A percentile compares a stretch with the other conserved stretches of the same genome.
phyloP scores from a whole-genome alignment of 192 early-diverging fungal species.

The Piromyces finnis region DNA sequence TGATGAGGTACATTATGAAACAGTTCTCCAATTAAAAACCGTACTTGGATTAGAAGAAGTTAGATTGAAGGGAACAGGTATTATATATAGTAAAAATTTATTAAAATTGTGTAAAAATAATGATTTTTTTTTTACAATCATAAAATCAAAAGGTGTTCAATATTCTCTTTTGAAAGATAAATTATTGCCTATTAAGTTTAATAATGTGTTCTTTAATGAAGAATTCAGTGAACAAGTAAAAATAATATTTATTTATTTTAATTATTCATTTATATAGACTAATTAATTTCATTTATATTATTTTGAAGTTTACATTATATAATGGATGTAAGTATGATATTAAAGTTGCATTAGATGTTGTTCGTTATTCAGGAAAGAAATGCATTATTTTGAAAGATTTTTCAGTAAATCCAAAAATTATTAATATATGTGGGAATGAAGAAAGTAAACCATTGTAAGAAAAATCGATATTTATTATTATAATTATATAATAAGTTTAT shows the following conservation, averaged over 20 bases:
- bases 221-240: not conserved
- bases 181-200: not conserved
- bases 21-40: not conserved
- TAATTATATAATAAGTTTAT: too few relatives aligned
- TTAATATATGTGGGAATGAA: too few relatives aligned
- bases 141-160: not conserved
- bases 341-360: not conserved
- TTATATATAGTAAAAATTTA: too few relatives aligned
- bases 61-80: not conserved
- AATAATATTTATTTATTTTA: not conserved
- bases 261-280: too few relatives aligned
- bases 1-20: not conserved
- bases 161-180: not conserved
- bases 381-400: not conserved
- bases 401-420: not conserved
- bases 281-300: not conserved
- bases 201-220: not conserved
- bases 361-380: not conserved
- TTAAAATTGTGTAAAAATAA: too few relatives aligned
- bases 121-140: too few relatives aligned
- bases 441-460: too few relatives aligned
- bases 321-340: not conserved
- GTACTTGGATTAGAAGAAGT: not conserved
- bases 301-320: not conserved
- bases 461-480: too few relatives aligned